These are phyloP conservation scores for Prinsepia uniflora DNA, from an alignment of 306 rosid species.

Conservation along the genomic window DNA sequence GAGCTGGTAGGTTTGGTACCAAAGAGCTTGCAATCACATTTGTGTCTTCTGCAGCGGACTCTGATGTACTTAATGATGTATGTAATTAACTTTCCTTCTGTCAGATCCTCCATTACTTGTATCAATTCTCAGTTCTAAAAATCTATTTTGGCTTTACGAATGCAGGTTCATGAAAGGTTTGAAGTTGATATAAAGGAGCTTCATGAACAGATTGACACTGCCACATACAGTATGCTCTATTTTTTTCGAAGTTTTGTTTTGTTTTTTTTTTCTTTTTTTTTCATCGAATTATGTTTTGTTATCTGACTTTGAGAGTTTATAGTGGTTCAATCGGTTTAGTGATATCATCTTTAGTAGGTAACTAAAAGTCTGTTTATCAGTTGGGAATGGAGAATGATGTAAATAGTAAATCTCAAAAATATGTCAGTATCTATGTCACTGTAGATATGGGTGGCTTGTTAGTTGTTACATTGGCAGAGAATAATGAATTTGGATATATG, in stretches of 20 bases:
- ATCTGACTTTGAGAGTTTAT: neutral
- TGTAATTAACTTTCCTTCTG: neutral
- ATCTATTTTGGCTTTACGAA: constrained; percentile 4
- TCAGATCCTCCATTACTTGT: neutral
- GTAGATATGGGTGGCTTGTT: too few relatives aligned
- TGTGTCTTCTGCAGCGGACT: constrained; percentile 84
- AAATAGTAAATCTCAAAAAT: too few relatives aligned
- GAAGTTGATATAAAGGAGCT: constrained; percentile 97
- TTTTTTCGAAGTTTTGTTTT: neutral
- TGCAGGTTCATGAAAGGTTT: constrained; percentile 96
- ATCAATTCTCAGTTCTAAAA: neutral
- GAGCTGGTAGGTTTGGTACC: constrained; percentile 98
- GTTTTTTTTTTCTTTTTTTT: neutral
- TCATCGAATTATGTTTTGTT: neutral
- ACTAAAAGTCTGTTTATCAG: neutral
- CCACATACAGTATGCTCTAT: constrained; percentile 79
- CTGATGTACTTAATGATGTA: constrained; percentile 94
- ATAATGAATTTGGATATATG: too few relatives aligned
- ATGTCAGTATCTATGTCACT: too few relatives aligned
- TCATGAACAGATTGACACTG: constrained; percentile 96
- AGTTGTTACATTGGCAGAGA: too few relatives aligned
- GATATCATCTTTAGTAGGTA: neutral
- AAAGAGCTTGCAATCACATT: constrained; percentile 98
- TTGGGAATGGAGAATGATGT: neutral
- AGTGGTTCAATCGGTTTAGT: too few relatives aligned